Evolutionary conservation across 2,329 filamentous ascomycete species (phyloP).

Genomic region (Xylariaceae sp.): DNA sequence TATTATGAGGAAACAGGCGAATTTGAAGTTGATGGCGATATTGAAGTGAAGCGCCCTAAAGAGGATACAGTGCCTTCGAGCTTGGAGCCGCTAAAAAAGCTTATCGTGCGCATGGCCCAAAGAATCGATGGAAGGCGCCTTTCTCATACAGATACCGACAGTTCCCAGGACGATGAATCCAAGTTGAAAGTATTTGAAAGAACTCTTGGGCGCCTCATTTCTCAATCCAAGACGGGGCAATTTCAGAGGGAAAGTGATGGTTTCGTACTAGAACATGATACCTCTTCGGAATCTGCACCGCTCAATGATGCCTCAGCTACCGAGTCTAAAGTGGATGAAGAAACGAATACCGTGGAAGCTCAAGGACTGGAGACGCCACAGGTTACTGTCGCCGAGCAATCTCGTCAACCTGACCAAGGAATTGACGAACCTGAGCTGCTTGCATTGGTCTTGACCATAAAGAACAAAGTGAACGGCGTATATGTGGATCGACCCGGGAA

Average conservation of each 20-base stretch:
- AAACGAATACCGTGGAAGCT: not conserved
- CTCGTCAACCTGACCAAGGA: conserved; percentile 17
- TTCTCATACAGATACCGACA: conserved; percentile 34
- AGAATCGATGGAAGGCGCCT: conserved; percentile 47
- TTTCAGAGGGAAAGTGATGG: conserved; percentile 3
- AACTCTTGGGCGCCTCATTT: conserved; percentile 56
- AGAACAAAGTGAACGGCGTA: conserved; percentile 72
- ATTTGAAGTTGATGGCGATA: conserved; percentile 8
- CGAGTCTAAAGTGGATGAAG: conserved; percentile 10
- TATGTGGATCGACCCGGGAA: conserved; percentile 66
- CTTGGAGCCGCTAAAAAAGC: conserved; percentile 44
- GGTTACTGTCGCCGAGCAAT: not conserved
- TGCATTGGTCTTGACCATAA: conserved; percentile 73
- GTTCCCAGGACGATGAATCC: conserved; percentile 39
- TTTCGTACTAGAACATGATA: conserved; percentile 1
- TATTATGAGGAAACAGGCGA: conserved; percentile 18
- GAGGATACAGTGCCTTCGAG: conserved; percentile 22
- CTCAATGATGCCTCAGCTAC: conserved; percentile 9
- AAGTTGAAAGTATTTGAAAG: conserved; percentile 57
- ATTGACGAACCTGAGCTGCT: conserved; percentile 53
- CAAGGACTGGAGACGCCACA: conserved; percentile 1
- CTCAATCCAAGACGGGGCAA: conserved; percentile 41
- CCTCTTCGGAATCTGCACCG: not conserved
- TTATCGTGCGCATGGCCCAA: conserved; percentile 58
- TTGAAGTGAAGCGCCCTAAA: conserved; percentile 31